Evolutionary conservation across 164 flowering plant genomes (phyloP).

Genomic region (Vitis rotundifolia): DNA sequence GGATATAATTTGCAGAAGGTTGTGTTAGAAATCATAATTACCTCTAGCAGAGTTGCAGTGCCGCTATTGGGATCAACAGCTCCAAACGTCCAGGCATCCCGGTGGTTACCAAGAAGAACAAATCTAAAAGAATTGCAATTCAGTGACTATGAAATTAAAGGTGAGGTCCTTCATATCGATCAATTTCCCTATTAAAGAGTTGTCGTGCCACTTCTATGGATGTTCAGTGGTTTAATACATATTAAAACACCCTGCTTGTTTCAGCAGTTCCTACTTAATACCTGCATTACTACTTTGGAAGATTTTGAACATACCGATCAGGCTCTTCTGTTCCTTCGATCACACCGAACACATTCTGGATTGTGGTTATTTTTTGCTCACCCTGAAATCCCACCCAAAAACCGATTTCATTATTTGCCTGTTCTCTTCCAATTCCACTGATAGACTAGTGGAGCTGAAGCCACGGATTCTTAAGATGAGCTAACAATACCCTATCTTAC

Average conservation of each 20-base stretch:
- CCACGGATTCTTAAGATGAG: no score
- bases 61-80: constrained; percentile 91
- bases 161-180: not conserved
- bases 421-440: no score
- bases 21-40: constrained; percentile 12
- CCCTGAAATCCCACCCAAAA: constrained; percentile 43
- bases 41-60: constrained; percentile 75
- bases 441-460: no score
- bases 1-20: not conserved
- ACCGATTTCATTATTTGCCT: not conserved
- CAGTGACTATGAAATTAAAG: not conserved
- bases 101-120: constrained; percentile 77
- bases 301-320: constrained; percentile 47
- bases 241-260: not conserved
- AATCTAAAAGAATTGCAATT: constrained; percentile 31
- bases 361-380: constrained; percentile 41
- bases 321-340: constrained; percentile 80
- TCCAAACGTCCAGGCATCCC: constrained; percentile 86
- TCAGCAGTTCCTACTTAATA: not conserved
- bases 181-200: not conserved
- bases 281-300: not conserved
- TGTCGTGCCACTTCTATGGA: not conserved
- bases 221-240: not conserved
- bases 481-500: not conserved
- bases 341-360: constrained; percentile 68